Base-by-base conservation (phyloP, 2,329 filamentous ascomycete genomes). In the Microsporum audouinii region DNA sequence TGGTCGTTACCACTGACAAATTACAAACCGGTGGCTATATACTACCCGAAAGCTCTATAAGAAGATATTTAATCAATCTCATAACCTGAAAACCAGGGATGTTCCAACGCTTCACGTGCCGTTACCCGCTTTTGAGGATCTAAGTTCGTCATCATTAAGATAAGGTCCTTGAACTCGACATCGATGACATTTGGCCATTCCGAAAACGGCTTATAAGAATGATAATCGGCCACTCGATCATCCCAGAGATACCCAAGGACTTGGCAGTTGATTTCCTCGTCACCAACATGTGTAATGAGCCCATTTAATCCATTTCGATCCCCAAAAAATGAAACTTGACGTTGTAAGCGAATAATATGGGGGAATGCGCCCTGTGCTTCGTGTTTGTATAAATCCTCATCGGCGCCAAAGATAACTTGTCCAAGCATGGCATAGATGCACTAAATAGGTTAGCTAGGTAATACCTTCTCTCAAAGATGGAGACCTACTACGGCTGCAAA, bases 271-370 rank as follows among this genome's bases (percentile, higher is more conserved):
- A 65, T 12, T 63, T 72, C 68, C 31, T 72, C 66, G 57, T 75
- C 68, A 4, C 66, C 65, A 62, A 76, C 62, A 61, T 74, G 70
- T 63, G 57, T 69, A 60, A 73, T 69, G 2, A 79, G 70, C 14
- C 72, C 73, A 29, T 72, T 69, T 38, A 78, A 69, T 39, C 74
- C 72, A 2, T 77, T 67, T 65, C 68, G 68, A 60, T 79, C 73
- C 41, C 72, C 73, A 66, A 80, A 80, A 65, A 75, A 77, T 1
- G 77, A 79, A 17, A 79, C 71, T 63, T 79, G 77, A 39, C 74
- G 72, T 64, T 76, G 71, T 23, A 79, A 66, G 56, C 78, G 75
- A 61, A 74, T 71, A 53, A 74, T 65, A 34, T 62, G 55, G 55
- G 66, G 65, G 45, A 68, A 60, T 58, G 70, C 71, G 57, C 75